Evolutionary conservation across 1,139 yeast genomes (phyloP).

Genomic region (Debaryomyces psychrophilus): DNA sequence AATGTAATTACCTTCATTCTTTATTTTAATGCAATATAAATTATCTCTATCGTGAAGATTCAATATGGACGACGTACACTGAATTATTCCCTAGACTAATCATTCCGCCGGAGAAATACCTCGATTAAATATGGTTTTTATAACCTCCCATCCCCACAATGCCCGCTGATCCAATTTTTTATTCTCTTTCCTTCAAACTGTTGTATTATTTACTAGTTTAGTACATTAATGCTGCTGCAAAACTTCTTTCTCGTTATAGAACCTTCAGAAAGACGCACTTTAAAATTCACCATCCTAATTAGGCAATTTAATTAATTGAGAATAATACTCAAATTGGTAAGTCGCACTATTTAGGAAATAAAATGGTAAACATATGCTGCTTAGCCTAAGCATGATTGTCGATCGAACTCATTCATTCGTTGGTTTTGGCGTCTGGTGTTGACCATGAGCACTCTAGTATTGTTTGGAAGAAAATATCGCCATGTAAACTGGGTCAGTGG

Average conservation of each 20-base stretch:
- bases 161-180: not conserved
- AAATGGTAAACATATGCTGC: constrained; percentile 5
- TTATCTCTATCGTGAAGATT: not conserved
- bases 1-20: constrained; percentile 4
- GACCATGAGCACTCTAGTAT: not conserved
- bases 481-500: not conserved
- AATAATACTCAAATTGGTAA: constrained; percentile 11
- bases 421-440: not conserved
- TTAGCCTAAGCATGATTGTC: constrained; percentile 1
- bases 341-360: constrained; percentile 9
- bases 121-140: constrained; percentile 3
- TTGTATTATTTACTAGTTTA: constrained; percentile 6
- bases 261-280: not conserved
- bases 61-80: constrained; percentile 6
- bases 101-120: constrained; percentile 10
- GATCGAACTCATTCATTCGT: not conserved
- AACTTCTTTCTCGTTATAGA: constrained; percentile 3
- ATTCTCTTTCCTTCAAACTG: not conserved
- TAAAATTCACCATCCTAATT: constrained; percentile 10
- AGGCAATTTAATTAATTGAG: constrained; percentile 19
- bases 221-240: constrained; percentile 8
- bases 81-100: constrained; percentile 6
- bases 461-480: not conserved
- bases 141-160: constrained; percentile 1
- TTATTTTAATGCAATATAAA: not conserved